Evolutionary conservation across 148 eudicot genomes (phyloP).

Genomic region (Vaccinium myrtillus): DNA sequence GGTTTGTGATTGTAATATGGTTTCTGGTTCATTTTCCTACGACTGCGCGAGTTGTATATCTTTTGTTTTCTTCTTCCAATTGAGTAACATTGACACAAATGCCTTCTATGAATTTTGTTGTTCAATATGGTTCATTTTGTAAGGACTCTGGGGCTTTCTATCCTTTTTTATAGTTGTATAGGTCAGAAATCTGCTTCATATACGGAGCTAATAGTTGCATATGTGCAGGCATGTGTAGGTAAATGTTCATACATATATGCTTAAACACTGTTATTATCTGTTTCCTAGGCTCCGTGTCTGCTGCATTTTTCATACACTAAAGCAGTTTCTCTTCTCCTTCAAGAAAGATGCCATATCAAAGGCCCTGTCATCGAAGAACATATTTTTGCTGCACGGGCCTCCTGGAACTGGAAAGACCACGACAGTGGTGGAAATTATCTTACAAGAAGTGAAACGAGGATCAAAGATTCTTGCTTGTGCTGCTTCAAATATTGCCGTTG

Average conservation of each 20-base stretch:
- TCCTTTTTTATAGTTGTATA: neutral
- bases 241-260: neutral
- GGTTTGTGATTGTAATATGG: neutral
- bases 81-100: neutral
- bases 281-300: slow-evolving; percentile 1
- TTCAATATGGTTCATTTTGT: neutral
- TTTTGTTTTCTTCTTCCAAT: neutral
- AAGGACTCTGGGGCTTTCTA: neutral
- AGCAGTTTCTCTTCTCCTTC: slow-evolving; percentile 17
- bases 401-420: slow-evolving; percentile 99
- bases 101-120: neutral
- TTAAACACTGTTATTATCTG: neutral
- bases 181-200: neutral
- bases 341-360: slow-evolving; percentile 90
- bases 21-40: neutral
- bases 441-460: slow-evolving; percentile 97
- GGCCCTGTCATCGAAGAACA: slow-evolving; percentile 83
- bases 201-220: neutral
- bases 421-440: slow-evolving; percentile 90
- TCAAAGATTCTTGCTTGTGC: slow-evolving; percentile 99
- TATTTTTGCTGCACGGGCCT: slow-evolving; percentile 95
- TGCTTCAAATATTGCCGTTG: slow-evolving; percentile 97
- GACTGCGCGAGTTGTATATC: neutral
- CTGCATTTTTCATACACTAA: slow-evolving; percentile 18
- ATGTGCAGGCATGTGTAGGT: neutral